A percentile compares a stretch with the other conserved stretches of the same genome.
These are phyloP conservation scores for Alternaria sp. DNA, from an alignment of 2,329 filamentous ascomycete species.

Conservation along the genomic window DNA sequence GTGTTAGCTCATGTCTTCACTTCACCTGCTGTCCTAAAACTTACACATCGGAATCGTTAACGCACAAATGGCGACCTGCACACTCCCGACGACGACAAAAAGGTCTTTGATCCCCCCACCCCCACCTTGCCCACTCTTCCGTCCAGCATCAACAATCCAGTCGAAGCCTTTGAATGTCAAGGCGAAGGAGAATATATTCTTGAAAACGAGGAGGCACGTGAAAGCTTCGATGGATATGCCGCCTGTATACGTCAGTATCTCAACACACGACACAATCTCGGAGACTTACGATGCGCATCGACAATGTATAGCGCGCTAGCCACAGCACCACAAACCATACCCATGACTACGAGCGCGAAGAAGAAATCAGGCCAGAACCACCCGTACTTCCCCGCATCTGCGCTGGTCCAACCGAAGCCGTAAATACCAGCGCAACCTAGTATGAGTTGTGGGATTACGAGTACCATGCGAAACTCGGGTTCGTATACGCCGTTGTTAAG, in stretches of 20 bases:
- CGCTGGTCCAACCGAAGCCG: conserved; percentile 80
- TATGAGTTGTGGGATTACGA: conserved; percentile 83
- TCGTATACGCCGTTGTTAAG: conserved; percentile 85
- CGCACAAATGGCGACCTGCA: conserved; percentile 80
- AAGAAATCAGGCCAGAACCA: conserved; percentile 82
- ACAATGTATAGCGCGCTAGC: conserved; percentile 87
- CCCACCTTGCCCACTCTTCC: background rate
- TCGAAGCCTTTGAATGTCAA: conserved; percentile 85
- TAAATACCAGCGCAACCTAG: conserved; percentile 81
- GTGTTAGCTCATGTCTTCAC: background rate
- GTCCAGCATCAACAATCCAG: conserved; percentile 71
- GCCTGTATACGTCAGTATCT: conserved; percentile 54
- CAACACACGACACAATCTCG: background rate
- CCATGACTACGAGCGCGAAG: conserved; percentile 82
- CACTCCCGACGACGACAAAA: conserved; percentile 76
- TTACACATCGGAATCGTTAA: conserved; percentile 81
- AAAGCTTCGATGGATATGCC: conserved; percentile 87
- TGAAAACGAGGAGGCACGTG: conserved; percentile 90
- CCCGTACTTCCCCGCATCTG: conserved; percentile 67
- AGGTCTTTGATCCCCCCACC: conserved; percentile 65
- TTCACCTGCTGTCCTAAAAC: conserved; percentile 39
- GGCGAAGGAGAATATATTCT: conserved; percentile 90
- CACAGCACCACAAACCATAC: conserved; percentile 92
- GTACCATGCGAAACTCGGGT: conserved; percentile 85
- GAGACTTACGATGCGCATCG: conserved; percentile 77